phyloP scores from a whole-genome alignment of 163 green algal species.

The Scenedesmus sp. region DNA sequence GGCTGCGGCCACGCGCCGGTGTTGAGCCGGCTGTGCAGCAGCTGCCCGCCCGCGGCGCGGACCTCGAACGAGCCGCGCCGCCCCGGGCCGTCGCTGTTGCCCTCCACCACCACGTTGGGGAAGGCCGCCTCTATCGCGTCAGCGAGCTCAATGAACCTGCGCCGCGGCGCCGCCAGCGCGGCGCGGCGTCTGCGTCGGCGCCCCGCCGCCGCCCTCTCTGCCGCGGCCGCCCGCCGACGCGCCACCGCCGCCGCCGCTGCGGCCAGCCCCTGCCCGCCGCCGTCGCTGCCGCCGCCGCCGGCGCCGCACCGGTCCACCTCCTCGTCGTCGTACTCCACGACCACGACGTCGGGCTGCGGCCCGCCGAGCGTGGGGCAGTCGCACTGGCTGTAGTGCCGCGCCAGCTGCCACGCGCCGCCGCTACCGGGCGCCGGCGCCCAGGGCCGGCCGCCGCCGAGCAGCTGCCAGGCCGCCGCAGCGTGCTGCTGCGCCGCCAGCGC shows the following conservation, averaged over 20 bases:
- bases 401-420: background rate
- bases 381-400: slow-evolving; percentile 25
- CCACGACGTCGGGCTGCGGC: slow-evolving; percentile 47
- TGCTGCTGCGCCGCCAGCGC: slow-evolving; percentile 17
- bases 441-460: background rate
- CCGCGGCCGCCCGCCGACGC: too few species aligned
- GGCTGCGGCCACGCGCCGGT: slow-evolving; percentile 19
- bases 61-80: slow-evolving; percentile 57
- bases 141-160: slow-evolving; percentile 59
- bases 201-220: too few species aligned
- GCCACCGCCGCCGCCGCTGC: too few species aligned
- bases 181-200: too few species aligned
- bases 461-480: too few species aligned
- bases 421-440: background rate
- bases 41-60: background rate
- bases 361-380: slow-evolving; percentile 52
- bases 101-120: slow-evolving; percentile 56
- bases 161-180: too few species aligned
- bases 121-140: slow-evolving; percentile 61
- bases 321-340: slow-evolving; percentile 63
- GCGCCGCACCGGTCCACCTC: slow-evolving; percentile 51
- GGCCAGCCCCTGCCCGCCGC: too few species aligned
- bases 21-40: slow-evolving; percentile 32
- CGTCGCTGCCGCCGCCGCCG: too few species aligned
- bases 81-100: slow-evolving; percentile 49